Conservation (phyloP, 2,329 filamentous ascomycete species). For the Fonsecaea erecta region DNA sequence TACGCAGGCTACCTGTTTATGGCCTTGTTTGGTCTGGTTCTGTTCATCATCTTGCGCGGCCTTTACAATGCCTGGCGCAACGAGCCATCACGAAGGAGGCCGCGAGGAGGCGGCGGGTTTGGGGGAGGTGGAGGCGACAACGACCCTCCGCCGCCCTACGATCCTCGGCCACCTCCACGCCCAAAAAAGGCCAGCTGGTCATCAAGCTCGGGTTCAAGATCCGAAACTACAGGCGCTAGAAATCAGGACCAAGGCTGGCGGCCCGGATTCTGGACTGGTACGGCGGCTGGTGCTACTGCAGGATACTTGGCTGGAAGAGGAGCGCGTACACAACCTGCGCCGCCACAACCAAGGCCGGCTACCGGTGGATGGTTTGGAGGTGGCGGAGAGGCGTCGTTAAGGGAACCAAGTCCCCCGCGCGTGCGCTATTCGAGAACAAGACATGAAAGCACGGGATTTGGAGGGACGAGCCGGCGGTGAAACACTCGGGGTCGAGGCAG, state of each 20-base stretch:
- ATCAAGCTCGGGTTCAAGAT: conserved; percentile 31
- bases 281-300: conserved; percentile 47
- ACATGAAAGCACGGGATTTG: conserved; percentile 51
- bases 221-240: conserved; percentile 8
- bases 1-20: conserved; percentile 43
- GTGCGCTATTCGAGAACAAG: conserved; percentile 41
- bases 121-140: conserved; percentile 43
- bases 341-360: conserved; percentile 22
- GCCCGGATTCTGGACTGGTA: conserved; percentile 55
- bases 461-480: conserved; percentile 50
- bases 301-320: conserved; percentile 49
- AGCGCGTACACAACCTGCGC: conserved; percentile 35
- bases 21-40: conserved; percentile 41
- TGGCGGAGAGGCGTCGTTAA: conserved; percentile 38
- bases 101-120: conserved; percentile 36
- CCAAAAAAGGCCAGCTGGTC: conserved; percentile 44
- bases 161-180: conserved; percentile 44
- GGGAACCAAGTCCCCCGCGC: conserved; percentile 27
- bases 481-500: background rate
- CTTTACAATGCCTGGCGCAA: conserved; percentile 40
- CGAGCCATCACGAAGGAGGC: conserved; percentile 27
- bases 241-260: conserved; percentile 44
- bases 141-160: conserved; percentile 48
- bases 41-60: conserved; percentile 39
- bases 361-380: conserved; percentile 33